Conservation (phyloP, 140 eudicot genomes). For the Flaveria floridana region DNA sequence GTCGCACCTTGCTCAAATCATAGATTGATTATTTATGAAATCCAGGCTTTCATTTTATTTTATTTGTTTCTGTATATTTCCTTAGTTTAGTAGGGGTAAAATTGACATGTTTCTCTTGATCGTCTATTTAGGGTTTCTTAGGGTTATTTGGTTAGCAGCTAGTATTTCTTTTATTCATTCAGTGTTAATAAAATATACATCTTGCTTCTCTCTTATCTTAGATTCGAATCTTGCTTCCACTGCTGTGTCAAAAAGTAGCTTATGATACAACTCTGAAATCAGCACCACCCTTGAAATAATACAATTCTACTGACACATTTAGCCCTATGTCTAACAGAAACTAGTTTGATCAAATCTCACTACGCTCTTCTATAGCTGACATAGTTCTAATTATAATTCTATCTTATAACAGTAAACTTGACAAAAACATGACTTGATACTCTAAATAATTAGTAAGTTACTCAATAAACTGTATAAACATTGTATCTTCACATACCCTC, state of each 20-base stretch:
- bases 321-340: slow-evolving; percentile 1
- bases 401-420: neutral
- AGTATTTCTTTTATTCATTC: neutral
- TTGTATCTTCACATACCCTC: neutral
- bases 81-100: slow-evolving; percentile 1
- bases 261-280: neutral
- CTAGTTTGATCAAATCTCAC: slow-evolving; percentile 9
- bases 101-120: neutral
- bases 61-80: neutral
- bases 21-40: neutral
- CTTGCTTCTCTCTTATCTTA: neutral
- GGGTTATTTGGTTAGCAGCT: slow-evolving; percentile 13
- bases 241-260: neutral
- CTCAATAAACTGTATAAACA: slow-evolving; percentile 8
- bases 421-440: neutral
- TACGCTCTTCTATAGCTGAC: neutral
- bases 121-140: slow-evolving; percentile 1
- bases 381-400: neutral
- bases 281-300: neutral
- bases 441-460: neutral
- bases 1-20: neutral
- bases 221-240: neutral
- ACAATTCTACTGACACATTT: neutral
- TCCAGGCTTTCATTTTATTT: slow-evolving; percentile 1
- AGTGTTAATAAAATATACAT: neutral